Evolutionary conservation across 805 yeast genomes (phyloP), one percentile per base, ranked within the genome.

Genomic region (Zygoascus tannicola): DNA sequence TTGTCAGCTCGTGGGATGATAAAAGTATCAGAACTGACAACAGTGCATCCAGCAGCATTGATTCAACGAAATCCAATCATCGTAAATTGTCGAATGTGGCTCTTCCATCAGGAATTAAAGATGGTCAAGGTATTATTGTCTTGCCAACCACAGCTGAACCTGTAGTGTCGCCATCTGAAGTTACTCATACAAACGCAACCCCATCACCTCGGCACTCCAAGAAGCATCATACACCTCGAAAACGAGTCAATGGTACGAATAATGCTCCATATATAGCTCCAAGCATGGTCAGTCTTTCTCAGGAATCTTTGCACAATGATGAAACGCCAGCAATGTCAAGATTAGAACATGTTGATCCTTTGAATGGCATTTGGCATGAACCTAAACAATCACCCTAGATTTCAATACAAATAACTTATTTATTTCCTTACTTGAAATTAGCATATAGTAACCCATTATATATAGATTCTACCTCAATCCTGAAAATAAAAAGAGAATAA

Each of bases 401-500:
- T n/a, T 26, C 7, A 26, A 26, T 8, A 7, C 7, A 26, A 26
- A 26, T 26, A 26, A 12, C 30, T 26, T 26, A 26, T 26, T 26
- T 26, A 26, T 26, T 26, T 26, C 30, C 12, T 26, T 26, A 26
- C 30, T 26, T 26, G 30, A 26, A 26, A 26, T 26, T 12, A 26
- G 30, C 30, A 26, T 26, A 12, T 26, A 26, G 30, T 8, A 26
- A 26, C 30, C 30, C 30, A 26, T 26, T 12, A 26, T 26, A 33
- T 35, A 35, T 35, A 16, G 15, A 33, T 33, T 33, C 15, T 33
- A 12, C 19, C 16, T 21, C 15, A 15, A 35, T 16, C 26, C 19
- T 35, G 33, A 41, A 26, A 20, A 41, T 16, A 33, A 41, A 38
- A 22, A 35, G 36, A 22, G 35, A 35, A 26, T 16, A 22, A 19